These are phyloP conservation scores for Spergularia azorica DNA, from an alignment of 179 eudicot genomes.

Conservation along the genomic window DNA sequence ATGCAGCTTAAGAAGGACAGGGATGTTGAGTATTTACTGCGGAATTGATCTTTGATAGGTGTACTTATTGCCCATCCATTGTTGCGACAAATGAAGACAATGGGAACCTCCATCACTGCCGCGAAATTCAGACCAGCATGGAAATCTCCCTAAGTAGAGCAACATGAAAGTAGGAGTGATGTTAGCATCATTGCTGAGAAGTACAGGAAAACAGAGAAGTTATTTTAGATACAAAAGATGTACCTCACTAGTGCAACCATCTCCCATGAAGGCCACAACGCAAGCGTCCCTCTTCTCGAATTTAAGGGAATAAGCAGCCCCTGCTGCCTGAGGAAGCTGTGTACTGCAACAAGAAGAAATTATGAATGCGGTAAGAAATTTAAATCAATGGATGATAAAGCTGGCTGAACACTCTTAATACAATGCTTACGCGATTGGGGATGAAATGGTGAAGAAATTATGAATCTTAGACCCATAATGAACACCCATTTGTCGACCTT, in stretches of 20 bases:
- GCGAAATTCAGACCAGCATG: conserved; percentile 92
- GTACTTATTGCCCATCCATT: conserved; percentile 98
- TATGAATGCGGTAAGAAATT: neutral
- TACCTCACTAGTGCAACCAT: conserved; percentile 90
- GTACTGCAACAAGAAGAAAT: conserved; percentile 46
- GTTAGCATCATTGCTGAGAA: neutral
- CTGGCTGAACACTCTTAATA: neutral
- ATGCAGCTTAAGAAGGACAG: neutral
- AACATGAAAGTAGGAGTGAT: neutral
- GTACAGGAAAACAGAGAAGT: neutral
- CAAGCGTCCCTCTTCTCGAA: conserved; percentile 79
- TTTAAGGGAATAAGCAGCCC: conserved; percentile 87
- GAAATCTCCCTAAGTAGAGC: conserved; percentile 68
- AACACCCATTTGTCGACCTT: conserved; percentile 93
- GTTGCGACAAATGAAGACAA: conserved; percentile 84
- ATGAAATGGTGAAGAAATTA: conserved; percentile 82
- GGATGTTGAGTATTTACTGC: conserved; percentile 45
- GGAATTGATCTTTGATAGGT: conserved; percentile 67
- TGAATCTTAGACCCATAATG: conserved; percentile 81
- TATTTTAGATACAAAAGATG: neutral
- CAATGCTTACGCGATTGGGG: conserved; percentile 74
- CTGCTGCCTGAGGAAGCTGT: conserved; percentile 90
- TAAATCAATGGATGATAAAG: neutral
- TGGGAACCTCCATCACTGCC: conserved; percentile 88
- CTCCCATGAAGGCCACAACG: conserved; percentile 80